These are phyloP conservation scores for Acer negundo DNA, from an alignment of 345 rosid species.

Conservation along the genomic window DNA sequence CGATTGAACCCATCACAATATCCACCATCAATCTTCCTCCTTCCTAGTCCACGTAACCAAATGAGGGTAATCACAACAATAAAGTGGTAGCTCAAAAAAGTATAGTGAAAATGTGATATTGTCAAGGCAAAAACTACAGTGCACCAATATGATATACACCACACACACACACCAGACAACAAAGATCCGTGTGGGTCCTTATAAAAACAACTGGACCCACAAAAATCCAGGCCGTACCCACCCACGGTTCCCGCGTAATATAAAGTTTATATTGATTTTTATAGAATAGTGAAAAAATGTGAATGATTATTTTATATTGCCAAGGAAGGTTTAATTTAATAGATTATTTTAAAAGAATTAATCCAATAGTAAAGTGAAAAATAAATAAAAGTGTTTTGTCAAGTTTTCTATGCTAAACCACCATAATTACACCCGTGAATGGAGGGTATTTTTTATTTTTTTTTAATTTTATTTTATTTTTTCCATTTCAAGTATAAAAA, in stretches of 20 bases:
- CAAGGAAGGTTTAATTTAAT: background rate
- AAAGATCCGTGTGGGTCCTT: constrained; percentile 2
- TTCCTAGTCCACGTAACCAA: background rate
- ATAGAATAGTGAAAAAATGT: background rate
- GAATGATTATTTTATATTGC: background rate
- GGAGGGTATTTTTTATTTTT: background rate
- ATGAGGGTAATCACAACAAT: background rate
- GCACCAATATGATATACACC: background rate
- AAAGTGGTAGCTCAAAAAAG: background rate
- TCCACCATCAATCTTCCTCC: background rate
- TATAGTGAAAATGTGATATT: background rate
- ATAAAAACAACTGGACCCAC: background rate
- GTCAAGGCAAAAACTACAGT: background rate
- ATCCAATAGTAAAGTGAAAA: background rate
- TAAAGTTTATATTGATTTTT: background rate
- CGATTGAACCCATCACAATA: no score
- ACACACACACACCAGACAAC: background rate
- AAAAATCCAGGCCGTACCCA: background rate
- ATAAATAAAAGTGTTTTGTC: constrained; percentile 1
- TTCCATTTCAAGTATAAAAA: background rate
- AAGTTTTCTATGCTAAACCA: background rate
- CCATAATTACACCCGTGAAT: constrained; percentile 4
- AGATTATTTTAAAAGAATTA: no score
- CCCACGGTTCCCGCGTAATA: constrained; percentile 26
- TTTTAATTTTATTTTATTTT: no score